Percentiles rank a stretch among this genome's conserved stretches.
phyloP scores from a whole-genome alignment of 2,329 filamentous ascomycete genomes.

The Fusarium sp. region DNA sequence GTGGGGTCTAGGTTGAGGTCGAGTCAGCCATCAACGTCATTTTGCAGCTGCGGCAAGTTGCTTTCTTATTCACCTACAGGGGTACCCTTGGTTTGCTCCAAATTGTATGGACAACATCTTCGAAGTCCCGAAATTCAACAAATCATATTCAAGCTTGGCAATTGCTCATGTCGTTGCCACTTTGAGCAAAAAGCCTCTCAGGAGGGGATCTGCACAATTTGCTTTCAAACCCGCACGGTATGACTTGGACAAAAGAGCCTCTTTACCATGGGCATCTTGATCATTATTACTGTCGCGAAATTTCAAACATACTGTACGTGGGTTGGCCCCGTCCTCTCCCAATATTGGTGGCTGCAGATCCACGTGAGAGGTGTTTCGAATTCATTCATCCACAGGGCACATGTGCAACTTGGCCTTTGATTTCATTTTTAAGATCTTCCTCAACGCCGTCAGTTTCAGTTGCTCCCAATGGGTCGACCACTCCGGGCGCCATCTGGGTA shows the following conservation, averaged over 20 bases:
- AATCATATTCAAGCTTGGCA: slow-evolving; percentile 38
- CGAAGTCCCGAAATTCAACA: slow-evolving; percentile 1
- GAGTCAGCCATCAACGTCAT: slow-evolving; percentile 48
- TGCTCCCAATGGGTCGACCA: slow-evolving; percentile 9
- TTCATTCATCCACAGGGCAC: slow-evolving; percentile 12
- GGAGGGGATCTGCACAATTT: slow-evolving; percentile 17
- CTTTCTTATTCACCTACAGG: slow-evolving; percentile 36
- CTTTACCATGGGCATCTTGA: not conserved
- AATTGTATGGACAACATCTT: slow-evolving; percentile 7
- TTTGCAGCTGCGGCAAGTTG: slow-evolving; percentile 33
- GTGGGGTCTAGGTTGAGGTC: slow-evolving; percentile 12
- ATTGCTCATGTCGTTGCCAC: slow-evolving; percentile 23
- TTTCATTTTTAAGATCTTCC: slow-evolving; percentile 8
- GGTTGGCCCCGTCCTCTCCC: slow-evolving; percentile 2
- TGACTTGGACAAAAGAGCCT: not conserved
- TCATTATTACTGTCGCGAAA: not conserved
- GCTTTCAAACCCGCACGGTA: slow-evolving; percentile 13
- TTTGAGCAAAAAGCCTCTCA: slow-evolving; percentile 17
- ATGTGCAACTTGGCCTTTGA: slow-evolving; percentile 23
- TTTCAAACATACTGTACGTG: slow-evolving; percentile 16
- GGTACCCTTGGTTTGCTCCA: slow-evolving; percentile 4
- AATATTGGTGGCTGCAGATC: slow-evolving; percentile 28
- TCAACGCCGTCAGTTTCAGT: slow-evolving; percentile 14
- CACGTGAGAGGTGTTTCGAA: slow-evolving; percentile 38
- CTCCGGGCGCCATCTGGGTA: not conserved